Percentiles rank a stretch among this genome's conserved stretches.
Conservation (phyloP, 306 rosid genomes). For the Castanea sativa region DNA sequence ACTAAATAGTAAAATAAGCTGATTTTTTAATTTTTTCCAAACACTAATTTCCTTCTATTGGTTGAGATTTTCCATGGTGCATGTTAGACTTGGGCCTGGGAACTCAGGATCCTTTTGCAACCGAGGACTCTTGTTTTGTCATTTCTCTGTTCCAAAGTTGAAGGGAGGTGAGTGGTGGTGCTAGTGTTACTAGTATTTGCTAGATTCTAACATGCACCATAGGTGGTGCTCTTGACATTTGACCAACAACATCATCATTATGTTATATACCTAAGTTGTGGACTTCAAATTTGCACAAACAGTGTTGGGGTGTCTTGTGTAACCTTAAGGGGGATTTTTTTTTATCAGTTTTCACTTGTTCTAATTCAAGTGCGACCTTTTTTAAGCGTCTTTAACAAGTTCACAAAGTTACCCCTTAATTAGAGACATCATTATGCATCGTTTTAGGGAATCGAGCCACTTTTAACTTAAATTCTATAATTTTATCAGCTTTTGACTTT, state of each 20-base stretch:
- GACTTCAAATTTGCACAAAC: conserved; percentile 2
- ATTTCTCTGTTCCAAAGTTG: conserved; percentile 34
- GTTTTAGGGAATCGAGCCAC: too few relatives aligned
- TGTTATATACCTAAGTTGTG: neutral
- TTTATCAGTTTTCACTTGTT: too few relatives aligned
- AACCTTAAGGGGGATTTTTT: too few relatives aligned
- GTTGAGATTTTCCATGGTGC: conserved; percentile 13
- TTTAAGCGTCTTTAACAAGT: too few relatives aligned
- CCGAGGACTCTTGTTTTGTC: conserved; percentile 21
- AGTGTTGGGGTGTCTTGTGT: too few relatives aligned
- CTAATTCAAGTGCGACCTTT: too few relatives aligned
- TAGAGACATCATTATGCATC: too few relatives aligned
- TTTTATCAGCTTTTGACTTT: too few relatives aligned
- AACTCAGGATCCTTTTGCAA: neutral
- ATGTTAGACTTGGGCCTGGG: neutral
- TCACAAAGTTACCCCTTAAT: neutral
- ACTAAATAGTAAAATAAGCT: too few relatives aligned
- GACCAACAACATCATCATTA: conserved; percentile 24
- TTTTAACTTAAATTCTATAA: too few relatives aligned
- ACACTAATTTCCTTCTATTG: neutral
- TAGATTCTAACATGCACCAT: conserved; percentile 18
- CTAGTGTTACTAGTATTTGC: neutral
- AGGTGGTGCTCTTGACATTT: conserved; percentile 24
- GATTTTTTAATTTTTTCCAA: too few relatives aligned
- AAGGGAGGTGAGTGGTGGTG: conserved; percentile 17